Evolutionary conservation across 2,329 filamentous ascomycete species (phyloP).

Genomic region (Ophiostoma montium): DNA sequence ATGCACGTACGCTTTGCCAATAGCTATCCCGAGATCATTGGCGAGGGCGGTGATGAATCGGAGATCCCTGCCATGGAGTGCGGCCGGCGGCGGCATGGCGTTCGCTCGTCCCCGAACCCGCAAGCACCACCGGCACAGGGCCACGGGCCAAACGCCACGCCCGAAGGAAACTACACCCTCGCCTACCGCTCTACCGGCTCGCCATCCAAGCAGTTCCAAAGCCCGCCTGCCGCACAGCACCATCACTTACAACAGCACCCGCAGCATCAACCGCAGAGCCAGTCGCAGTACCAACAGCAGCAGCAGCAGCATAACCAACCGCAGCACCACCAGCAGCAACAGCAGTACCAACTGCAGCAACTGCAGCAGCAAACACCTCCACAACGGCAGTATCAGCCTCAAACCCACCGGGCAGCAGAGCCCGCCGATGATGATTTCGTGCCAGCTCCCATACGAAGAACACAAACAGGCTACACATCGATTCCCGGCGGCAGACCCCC

Average conservation of each 20-base stretch:
- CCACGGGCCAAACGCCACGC: background rate
- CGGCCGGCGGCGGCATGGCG: conserved; percentile 37
- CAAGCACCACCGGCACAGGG: conserved; percentile 12
- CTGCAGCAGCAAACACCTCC: conserved; percentile 19
- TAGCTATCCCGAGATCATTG: conserved; percentile 65
- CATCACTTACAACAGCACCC: background rate
- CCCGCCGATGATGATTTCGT: conserved; percentile 26
- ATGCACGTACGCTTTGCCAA: conserved; percentile 63
- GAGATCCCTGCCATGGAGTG: conserved; percentile 60
- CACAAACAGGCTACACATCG: conserved; percentile 40
- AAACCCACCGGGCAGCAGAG: conserved; percentile 22
- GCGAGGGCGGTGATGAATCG: conserved; percentile 81
- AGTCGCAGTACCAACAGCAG: conserved; percentile 12
- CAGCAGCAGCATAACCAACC: conserved; percentile 3
- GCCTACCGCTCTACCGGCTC: conserved; percentile 15
- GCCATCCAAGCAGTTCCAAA: conserved; percentile 14
- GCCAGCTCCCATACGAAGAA: conserved; percentile 39
- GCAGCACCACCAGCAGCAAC: conserved; percentile 18
- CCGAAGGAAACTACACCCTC: background rate
- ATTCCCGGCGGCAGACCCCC: conserved; percentile 15
- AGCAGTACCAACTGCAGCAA: conserved; percentile 18
- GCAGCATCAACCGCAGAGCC: conserved; percentile 12
- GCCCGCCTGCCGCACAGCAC: background rate
- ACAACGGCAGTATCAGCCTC: conserved; percentile 17
- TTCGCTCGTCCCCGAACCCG: conserved; percentile 10